These are phyloP conservation scores for Euphrasia confusa DNA, from an alignment of 257 asterid genomes.

Conservation along the genomic window DNA sequence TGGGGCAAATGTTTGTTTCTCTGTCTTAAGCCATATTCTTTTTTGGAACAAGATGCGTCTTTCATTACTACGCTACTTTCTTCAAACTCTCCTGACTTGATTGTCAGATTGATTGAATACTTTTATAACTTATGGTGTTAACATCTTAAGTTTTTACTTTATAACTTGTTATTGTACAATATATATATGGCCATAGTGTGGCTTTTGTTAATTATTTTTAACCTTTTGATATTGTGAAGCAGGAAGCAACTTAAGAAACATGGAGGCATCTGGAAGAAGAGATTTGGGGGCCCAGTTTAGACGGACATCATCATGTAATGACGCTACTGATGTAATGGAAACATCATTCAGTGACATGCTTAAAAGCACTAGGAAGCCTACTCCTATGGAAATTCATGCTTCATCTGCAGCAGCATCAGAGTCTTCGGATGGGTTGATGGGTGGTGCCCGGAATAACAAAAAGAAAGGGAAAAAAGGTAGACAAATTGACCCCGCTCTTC, in stretches of 20 bases:
- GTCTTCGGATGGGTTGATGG: conserved; percentile 34
- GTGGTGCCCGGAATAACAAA: conserved; percentile 54
- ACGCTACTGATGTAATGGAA: conserved; percentile 62
- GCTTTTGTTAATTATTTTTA: too few relatives aligned
- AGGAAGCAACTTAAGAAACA: conserved; percentile 36
- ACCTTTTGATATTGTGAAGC: conserved; percentile 31
- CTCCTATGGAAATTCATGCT: conserved; percentile 42
- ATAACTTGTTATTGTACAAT: too few relatives aligned
- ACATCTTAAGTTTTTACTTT: too few relatives aligned
- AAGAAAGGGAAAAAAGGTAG: conserved; percentile 98
- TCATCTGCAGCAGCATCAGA: conserved; percentile 33
- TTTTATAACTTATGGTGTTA: neutral
- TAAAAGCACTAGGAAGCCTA: conserved; percentile 70
- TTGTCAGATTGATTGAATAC: too few relatives aligned
- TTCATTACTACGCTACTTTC: too few relatives aligned
- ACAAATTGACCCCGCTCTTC: conserved; percentile 96
- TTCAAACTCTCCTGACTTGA: too few relatives aligned
- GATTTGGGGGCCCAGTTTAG: conserved; percentile 47
- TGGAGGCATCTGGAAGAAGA: conserved; percentile 47
- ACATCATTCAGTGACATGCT: conserved; percentile 97
- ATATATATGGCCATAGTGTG: too few relatives aligned
- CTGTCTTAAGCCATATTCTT: neutral
- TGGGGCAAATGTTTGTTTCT: neutral
- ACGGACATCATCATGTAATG: conserved; percentile 67
- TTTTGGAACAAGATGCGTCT: too few relatives aligned